These are phyloP conservation scores for Helenozyma rhizophorensis DNA, from an alignment of 805 yeast species.

Conservation along the genomic window DNA sequence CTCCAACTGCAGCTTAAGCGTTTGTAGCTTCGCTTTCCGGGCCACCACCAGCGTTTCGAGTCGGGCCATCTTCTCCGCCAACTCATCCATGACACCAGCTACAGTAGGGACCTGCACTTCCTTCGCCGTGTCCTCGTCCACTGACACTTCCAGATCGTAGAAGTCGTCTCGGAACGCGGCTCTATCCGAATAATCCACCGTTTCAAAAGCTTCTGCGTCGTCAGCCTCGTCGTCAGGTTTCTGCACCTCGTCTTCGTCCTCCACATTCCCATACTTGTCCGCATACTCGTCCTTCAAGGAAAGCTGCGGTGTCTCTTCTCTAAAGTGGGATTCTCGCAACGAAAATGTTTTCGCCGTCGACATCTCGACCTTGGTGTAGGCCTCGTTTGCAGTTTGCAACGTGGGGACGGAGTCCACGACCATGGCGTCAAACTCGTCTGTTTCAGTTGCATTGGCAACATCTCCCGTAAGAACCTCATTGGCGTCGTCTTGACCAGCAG, in stretches of 20 bases:
- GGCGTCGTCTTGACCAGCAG: too few relatives aligned
- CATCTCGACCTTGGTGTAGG: conserved; percentile 7
- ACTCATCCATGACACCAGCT: not conserved
- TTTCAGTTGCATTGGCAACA: too few relatives aligned
- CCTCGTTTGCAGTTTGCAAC: too few relatives aligned
- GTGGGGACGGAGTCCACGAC: too few relatives aligned
- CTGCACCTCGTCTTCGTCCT: conserved; percentile 1
- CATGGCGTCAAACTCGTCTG: too few relatives aligned
- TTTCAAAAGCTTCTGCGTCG: conserved; percentile 3
- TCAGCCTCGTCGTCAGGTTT: not conserved
- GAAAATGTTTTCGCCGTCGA: conserved; percentile 6
- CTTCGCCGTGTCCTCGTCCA: conserved; percentile 1
- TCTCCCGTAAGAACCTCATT: too few relatives aligned
- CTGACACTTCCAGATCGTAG: conserved; percentile 13
- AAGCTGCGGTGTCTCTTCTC: conserved; percentile 5
- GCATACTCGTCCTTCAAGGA: conserved; percentile 10
- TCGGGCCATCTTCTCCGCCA: conserved; percentile 1
- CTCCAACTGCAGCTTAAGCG: not conserved
- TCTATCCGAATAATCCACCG: not conserved
- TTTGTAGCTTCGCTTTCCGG: not conserved
- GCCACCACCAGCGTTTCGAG: not conserved
- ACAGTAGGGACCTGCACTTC: not conserved
- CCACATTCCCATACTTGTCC: conserved; percentile 10
- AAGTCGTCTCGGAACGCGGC: conserved; percentile 1
- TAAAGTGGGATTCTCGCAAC: conserved; percentile 9